Evolutionary conservation across 129 eudicot species (phyloP), one percentile per base, ranked within the genome.

Genomic region (Chrysanthemum makinoi): DNA sequence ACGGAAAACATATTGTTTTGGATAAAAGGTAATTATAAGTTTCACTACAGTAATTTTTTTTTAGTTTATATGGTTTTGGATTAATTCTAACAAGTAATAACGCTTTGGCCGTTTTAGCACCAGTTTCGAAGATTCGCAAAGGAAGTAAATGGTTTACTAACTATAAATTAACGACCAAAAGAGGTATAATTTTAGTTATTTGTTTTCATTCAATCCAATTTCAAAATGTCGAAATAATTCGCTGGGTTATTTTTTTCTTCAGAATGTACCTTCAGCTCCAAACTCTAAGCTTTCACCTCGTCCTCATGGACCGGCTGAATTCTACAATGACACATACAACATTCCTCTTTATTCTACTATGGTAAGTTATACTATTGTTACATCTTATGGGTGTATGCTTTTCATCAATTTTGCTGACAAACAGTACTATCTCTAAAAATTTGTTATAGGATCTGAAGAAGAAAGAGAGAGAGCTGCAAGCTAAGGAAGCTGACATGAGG

Each of bases 281-380:
- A 92, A 76, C 72, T 85, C 96, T 17, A 83, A 87, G 80, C 91
- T 89, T 75, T 85, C 98, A 71, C 95, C 95, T 17, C 95, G 89
- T 65, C 93, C 98, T 20, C 96, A 88, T 64, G 98, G 89, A 77
- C 98, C 90, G 12, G 98, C 95, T 64, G 96, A 89, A 72, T 94
- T 80, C 50, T 94, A 94, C 70, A 85, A 82, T 64, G 93, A 86
- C 52, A 72, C 96, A 6, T 84, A 87, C 64, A 96, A 94, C 79
- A 84, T 89, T 73, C 96, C 99, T 53, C 86, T 87, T 43, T 96
- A 90, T 62, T 87, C 86, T 70, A 74, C 83, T 78, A 66, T 81
- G 75, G 99, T 90, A 83, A 44, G 71, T 71, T 52, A 46, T 5
- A 60, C 44, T 61, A n/a, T 6, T 39, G 46, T 70, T 60, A 5